Percentiles rank a stretch among this genome's conserved stretches.
These are phyloP conservation scores for Lactarius trivialis DNA, from an alignment of 768 basidiomycete genomes.

Conservation along the genomic window DNA sequence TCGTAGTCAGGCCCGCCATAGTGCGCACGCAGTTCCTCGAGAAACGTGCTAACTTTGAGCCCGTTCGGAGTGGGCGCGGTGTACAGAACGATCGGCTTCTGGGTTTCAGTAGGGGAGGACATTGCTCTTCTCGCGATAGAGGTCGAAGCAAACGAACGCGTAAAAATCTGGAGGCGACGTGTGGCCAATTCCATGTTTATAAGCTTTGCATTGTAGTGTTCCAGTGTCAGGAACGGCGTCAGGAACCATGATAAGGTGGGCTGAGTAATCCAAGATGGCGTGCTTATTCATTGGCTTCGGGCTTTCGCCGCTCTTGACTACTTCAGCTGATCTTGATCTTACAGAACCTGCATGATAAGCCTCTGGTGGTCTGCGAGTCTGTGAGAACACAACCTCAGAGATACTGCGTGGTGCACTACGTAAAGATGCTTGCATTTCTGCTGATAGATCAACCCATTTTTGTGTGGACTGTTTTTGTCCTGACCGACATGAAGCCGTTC, in stretches of 20 bases:
- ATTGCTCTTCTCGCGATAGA: conserved; percentile 3
- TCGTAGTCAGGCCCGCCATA: conserved; percentile 43
- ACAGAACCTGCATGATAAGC: too few species aligned
- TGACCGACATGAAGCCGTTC: too few species aligned
- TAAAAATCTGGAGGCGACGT: not conserved
- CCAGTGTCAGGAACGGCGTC: too few species aligned
- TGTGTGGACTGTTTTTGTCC: too few species aligned
- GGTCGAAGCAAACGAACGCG: not conserved
- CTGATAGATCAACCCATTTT: too few species aligned
- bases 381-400: too few species aligned
- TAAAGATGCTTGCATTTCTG: too few species aligned
- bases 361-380: too few species aligned
- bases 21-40: conserved; percentile 50
- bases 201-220: not conserved
- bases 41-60: conserved; percentile 42
- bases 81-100: conserved; percentile 28
- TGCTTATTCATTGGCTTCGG: too few species aligned
- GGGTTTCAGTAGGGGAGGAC: conserved; percentile 1
- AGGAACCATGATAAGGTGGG: not conserved
- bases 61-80: conserved; percentile 50
- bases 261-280: not conserved
- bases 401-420: too few species aligned
- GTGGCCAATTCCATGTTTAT: not conserved
- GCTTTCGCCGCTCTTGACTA: too few species aligned
- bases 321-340: too few species aligned